Percentiles rank a stretch among this genome's conserved stretches.
phyloP scores from a whole-genome alignment of 257 asterid genomes.

The Orobanche coerulescens region DNA sequence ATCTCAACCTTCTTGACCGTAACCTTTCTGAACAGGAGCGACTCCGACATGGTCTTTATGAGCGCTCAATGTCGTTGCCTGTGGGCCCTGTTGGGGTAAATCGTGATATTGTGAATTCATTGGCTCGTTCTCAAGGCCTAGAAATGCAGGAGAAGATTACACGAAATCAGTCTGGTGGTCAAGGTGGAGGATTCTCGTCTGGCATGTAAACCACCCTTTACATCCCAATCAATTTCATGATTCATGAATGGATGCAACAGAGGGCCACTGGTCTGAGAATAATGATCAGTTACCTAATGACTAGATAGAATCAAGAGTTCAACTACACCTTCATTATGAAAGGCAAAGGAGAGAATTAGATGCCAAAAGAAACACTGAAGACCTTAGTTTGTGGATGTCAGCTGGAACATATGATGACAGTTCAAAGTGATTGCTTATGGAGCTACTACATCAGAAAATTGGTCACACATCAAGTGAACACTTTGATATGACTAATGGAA shows the following conservation, averaged over 20 bases:
- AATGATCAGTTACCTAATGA: constrained; percentile 53
- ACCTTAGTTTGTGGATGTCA: constrained; percentile 91
- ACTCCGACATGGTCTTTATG: constrained; percentile 64
- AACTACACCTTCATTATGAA: constrained; percentile 54
- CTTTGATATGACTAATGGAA: constrained; percentile 42
- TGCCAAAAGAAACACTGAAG: constrained; percentile 48
- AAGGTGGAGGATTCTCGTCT: constrained; percentile 50
- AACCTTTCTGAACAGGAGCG: constrained; percentile 65
- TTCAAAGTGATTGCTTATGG: constrained; percentile 91
- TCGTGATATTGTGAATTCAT: constrained; percentile 48
- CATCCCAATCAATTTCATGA: constrained; percentile 41
- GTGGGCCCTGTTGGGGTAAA: constrained; percentile 56
- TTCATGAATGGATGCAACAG: constrained; percentile 42
- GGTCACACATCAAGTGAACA: constrained; percentile 44
- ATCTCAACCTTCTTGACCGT: constrained; percentile 56
- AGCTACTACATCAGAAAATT: constrained; percentile 76
- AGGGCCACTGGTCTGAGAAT: constrained; percentile 64
- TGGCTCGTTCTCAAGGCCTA: constrained; percentile 60
- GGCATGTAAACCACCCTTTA: constrained; percentile 46
- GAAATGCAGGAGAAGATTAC: constrained; percentile 70
- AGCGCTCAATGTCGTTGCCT: constrained; percentile 61
- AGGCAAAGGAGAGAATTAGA: constrained; percentile 63
- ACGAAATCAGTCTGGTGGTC: constrained; percentile 53
- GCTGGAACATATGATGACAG: constrained; percentile 80
- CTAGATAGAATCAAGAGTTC: constrained; percentile 73